A percentile compares a stretch with the other conserved stretches of the same genome.
Conservation (phyloP, 2,329 filamentous ascomycete genomes). For the Fusarium citri region DNA sequence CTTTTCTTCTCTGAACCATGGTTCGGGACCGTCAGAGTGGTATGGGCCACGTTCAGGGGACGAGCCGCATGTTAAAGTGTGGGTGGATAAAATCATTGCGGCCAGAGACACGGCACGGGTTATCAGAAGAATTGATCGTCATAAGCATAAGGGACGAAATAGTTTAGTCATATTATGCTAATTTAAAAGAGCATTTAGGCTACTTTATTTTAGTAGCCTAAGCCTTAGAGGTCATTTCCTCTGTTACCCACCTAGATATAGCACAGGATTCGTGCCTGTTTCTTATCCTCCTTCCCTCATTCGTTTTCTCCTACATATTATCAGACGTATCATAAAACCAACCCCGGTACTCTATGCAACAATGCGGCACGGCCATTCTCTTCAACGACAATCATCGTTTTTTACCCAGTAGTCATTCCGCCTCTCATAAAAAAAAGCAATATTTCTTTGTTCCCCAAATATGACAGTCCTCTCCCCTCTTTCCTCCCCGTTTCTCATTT, state of each 20-base stretch:
- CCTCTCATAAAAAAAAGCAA: slow-evolving; percentile 17
- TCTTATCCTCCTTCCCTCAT: neutral
- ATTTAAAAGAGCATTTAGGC: too few relatives aligned
- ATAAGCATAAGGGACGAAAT: too few relatives aligned
- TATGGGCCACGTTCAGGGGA: neutral
- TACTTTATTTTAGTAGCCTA: too few relatives aligned
- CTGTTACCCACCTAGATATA: too few relatives aligned
- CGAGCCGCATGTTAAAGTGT: neutral
- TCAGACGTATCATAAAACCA: slow-evolving; percentile 9
- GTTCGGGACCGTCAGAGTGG: neutral
- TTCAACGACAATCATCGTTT: neutral
- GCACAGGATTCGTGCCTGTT: neutral
- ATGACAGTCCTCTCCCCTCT: slow-evolving; percentile 1
- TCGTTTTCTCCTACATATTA: neutral
- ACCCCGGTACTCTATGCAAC: neutral
- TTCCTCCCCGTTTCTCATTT: neutral
- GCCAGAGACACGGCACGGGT: neutral
- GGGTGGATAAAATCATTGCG: too few relatives aligned
- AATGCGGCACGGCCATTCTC: neutral
- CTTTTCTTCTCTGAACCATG: neutral
- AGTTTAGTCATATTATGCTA: too few relatives aligned
- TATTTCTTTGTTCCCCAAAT: slow-evolving; percentile 7
- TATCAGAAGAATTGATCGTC: too few relatives aligned
- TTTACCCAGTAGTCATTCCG: neutral
- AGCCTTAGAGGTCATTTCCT: too few relatives aligned